Base-by-base conservation (phyloP, 129 eudicot species). In the Gnaphalium uliginosum region DNA sequence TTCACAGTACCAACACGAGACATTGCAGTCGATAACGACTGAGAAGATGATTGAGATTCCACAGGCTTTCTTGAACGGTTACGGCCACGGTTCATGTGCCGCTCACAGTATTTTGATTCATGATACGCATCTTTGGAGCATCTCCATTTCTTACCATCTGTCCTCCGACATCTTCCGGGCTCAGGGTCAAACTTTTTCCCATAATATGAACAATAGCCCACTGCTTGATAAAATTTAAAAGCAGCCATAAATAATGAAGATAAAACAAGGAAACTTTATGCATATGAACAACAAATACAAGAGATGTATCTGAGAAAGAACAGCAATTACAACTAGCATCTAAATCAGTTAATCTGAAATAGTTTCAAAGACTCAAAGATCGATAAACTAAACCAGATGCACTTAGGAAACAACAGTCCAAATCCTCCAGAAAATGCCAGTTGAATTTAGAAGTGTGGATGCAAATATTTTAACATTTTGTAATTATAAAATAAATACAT, bases 161-260 rank as follows among this genome's bases (percentile, higher is more conserved):
- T 79, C 78, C 78, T 65, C 63, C 74, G 56, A 18, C 83, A 79
- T 51, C 78, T 79, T 61, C 78, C 78, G 7, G 83, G 83, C 69
- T 79, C 83, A n/a, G 78, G 83, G 29, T 79, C 83, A 30, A 64
- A 54, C 74, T 88, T 91, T 76, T 88, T 91, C 82, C 95, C 97
- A 51, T 84, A 85, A 70, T 81, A 86, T 70, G 87, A 84, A 70
- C 92, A 83, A 72, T 86, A 91, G 8, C 97, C 97, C 91, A 86
- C 92, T 88, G 86, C 81, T 37, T 22, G 11, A 74, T 26, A 39
- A 1, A 43, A 41, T 6, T 18, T 21, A 17, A 57, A 54, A 35
- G 14, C 21, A 4, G 4, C 21, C 46, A 29, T 53, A 33, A 71
- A 32, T 7, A 53, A 51, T 41, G 27, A 18, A 59, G 56, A 68